Percentiles rank a stretch among this genome's conserved stretches.
phyloP scores from a whole-genome alignment of 768 basidiomycete species.

The Cubamyces sp. region DNA sequence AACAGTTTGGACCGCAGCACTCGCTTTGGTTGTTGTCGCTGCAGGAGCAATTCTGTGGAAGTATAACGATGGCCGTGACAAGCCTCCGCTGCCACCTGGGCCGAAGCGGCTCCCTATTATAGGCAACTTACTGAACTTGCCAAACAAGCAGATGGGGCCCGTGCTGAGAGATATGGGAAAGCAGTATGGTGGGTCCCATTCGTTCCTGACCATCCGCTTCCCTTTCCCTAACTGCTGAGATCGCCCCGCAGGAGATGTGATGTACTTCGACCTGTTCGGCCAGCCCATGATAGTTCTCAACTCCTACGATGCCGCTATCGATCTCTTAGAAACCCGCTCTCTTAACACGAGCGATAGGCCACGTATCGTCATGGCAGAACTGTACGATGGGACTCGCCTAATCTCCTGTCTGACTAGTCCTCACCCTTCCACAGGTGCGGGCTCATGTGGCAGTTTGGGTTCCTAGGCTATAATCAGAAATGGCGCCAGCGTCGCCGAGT shows the following conservation, averaged over 20 bases:
- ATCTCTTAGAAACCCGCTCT: slow-evolving; percentile 71
- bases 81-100: slow-evolving; percentile 27
- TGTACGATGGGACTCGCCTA: slow-evolving; percentile 39
- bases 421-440: slow-evolving; percentile 34
- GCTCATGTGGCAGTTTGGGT: not conserved
- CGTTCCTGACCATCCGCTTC: not conserved
- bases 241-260: slow-evolving; percentile 53
- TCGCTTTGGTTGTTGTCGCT: not conserved
- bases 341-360: slow-evolving; percentile 78
- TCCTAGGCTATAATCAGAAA: not conserved
- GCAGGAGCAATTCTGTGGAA: not conserved
- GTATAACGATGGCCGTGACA: not conserved
- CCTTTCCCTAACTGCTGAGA: not conserved
- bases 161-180: slow-evolving; percentile 19
- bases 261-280: slow-evolving; percentile 62
- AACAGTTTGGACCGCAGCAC: no score
- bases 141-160: slow-evolving; percentile 18
- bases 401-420: no score
- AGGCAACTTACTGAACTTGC: slow-evolving; percentile 30
- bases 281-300: slow-evolving; percentile 71
- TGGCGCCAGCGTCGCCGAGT: slow-evolving; percentile 11
- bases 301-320: slow-evolving; percentile 56
- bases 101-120: slow-evolving; percentile 28
- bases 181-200: slow-evolving; percentile 20
- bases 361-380: slow-evolving; percentile 66